Conservation (phyloP, 2,329 filamentous ascomycete species). For the Cercospora nicotianae region DNA sequence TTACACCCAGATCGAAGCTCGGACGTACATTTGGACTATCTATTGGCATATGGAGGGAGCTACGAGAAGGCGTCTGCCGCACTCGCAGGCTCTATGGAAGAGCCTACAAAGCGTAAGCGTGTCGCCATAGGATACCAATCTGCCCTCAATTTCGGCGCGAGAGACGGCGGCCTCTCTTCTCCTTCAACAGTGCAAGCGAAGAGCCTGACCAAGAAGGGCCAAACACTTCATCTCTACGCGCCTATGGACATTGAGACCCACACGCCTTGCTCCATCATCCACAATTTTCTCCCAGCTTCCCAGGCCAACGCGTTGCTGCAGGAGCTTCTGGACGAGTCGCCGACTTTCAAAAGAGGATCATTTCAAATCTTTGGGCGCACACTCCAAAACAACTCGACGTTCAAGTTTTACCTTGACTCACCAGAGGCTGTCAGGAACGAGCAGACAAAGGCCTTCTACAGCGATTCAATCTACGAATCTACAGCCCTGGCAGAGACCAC, state of each 20-base stretch:
- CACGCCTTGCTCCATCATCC: conserved; percentile 88
- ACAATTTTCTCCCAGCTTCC: conserved; percentile 76
- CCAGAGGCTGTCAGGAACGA: conserved; percentile 68
- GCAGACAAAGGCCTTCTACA: conserved; percentile 80
- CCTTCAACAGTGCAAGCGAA: conserved; percentile 12
- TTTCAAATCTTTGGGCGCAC: conserved; percentile 89
- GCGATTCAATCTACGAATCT: conserved; percentile 67
- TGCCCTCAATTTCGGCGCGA: conserved; percentile 37
- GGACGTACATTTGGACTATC: conserved; percentile 70
- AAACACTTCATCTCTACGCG: conserved; percentile 79
- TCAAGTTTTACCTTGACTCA: conserved; percentile 77
- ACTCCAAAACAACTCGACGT: conserved; percentile 81
- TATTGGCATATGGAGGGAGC: conserved; percentile 75
- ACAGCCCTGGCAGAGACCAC: conserved; percentile 71
- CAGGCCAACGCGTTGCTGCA: conserved; percentile 71
- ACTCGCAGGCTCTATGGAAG: conserved; percentile 42
- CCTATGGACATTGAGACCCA: conserved; percentile 76
- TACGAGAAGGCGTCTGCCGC: conserved; percentile 64
- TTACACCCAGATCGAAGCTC: conserved; percentile 66
- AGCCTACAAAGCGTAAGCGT: conserved; percentile 39
- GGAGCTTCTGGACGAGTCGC: conserved; percentile 73
- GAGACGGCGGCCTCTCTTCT: background rate
- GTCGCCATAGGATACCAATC: conserved; percentile 46
- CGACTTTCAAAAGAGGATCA: conserved; percentile 66
- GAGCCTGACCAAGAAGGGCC: conserved; percentile 69